phyloP scores from a whole-genome alignment of 768 basidiomycete genomes.

The Suillus bovinus region DNA sequence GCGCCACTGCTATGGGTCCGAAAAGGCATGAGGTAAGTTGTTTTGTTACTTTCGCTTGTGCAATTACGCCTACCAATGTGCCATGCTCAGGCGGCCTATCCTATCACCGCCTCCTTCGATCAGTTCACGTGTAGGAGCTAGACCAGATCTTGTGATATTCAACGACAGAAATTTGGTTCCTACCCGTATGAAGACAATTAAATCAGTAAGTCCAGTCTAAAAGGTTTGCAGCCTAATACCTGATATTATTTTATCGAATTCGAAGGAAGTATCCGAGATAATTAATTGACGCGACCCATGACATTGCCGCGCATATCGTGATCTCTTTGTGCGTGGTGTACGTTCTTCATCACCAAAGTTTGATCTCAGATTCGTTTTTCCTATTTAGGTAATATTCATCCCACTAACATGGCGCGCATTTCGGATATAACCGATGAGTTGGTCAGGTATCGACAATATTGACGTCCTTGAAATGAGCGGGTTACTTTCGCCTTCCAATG shows the following conservation, averaged over 20 bases:
- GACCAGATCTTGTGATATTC: no score
- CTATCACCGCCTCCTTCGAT: background rate
- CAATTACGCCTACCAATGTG: background rate
- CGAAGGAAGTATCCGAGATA: background rate
- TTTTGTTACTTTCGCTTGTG: constrained; percentile 4
- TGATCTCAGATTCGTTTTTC: constrained; percentile 33
- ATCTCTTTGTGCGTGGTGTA: background rate
- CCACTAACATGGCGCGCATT: constrained; percentile 16
- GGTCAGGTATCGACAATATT: background rate
- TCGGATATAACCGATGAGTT: constrained; percentile 20
- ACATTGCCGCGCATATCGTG: background rate
- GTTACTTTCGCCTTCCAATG: constrained; percentile 10
- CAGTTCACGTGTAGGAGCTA: background rate
- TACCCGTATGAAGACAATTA: constrained; percentile 1
- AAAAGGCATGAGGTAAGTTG: constrained; percentile 1
- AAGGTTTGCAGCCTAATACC: background rate
- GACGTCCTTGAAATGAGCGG: background rate
- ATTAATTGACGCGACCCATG: background rate
- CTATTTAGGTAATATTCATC: constrained; percentile 22
- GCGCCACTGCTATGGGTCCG: constrained; percentile 2
- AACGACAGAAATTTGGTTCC: background rate
- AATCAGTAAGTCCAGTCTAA: background rate
- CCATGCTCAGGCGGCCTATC: background rate
- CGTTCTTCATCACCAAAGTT: constrained; percentile 9
- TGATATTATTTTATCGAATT: background rate